Base-by-base conservation (phyloP, 2,329 filamentous ascomycete genomes). In the Neocucurbitaria cava region DNA sequence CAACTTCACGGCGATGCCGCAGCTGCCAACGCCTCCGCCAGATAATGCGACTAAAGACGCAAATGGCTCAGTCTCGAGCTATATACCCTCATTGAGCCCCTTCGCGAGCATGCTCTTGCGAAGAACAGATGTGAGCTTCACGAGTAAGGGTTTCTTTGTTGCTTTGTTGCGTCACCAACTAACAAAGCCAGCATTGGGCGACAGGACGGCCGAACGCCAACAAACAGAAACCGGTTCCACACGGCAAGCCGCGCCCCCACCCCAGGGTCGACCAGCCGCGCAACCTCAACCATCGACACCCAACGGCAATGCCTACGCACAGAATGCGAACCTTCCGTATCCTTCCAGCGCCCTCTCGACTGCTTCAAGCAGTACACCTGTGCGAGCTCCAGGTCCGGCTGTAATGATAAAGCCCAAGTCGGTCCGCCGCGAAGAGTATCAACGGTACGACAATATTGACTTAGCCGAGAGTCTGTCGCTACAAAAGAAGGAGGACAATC, bases 51-150 rank as follows among this genome's bases (percentile, higher is more conserved):
- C 50, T 4, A 61, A 55, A 47, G 49, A 56, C 17, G 18, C 42
- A 42, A 70, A 74, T 60, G 66, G 62, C 11, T 49, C 58, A 9
- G 41, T 38, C n/a, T 55, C 65, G 13, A 61, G 49, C 21, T 47
- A 57, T 21, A 39, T 46, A 3, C 60, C 65, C 5, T 48, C 70
- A 15, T 74, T 86, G 20, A 82, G 82, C 52, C 74, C 79, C 1
- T 86, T 87, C 65, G 82, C 83, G 18, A 79, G 76, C 49, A 81
- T 84, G 80, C 77, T 86, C 49, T 62, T 86, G 39, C 78, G 77
- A 21, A 68, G 66, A 26, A 76, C 74, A 4, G 61, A 76, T 18
- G 68, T 80, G 13, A 57, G 68, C 11, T 79, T 74, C 56, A 64
- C 71, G 21, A 74, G 70, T 72, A 59, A n/a, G n/a, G 36, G 67